Conservation (phyloP, 2,329 filamentous ascomycete species). For the Ramularia endophylla region DNA sequence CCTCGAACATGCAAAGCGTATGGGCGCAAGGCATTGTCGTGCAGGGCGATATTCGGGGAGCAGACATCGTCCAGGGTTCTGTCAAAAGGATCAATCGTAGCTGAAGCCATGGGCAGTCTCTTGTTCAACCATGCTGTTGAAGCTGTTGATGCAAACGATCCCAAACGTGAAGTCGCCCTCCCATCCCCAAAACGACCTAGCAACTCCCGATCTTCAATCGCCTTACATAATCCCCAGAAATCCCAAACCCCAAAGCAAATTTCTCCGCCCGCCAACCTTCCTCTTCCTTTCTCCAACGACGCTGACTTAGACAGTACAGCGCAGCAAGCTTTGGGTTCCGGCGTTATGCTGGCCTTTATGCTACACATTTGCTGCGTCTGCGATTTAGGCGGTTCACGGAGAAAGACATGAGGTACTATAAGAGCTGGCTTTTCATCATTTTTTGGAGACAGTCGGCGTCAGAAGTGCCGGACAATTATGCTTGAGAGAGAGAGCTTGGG, state of each 20-base stretch:
- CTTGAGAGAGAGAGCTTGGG: neutral
- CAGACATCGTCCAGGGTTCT: too few relatives aligned
- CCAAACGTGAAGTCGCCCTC: too few relatives aligned
- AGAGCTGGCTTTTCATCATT: conserved; percentile 24
- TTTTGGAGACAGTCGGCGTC: conserved; percentile 22
- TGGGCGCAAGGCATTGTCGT: too few relatives aligned
- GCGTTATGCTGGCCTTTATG: conserved; percentile 9
- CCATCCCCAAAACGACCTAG: too few relatives aligned
- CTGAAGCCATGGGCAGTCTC: too few relatives aligned
- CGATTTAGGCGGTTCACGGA: conserved; percentile 23
- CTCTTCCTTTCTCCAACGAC: conserved; percentile 5
- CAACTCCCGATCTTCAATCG: too few relatives aligned
- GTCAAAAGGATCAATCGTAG: too few relatives aligned
- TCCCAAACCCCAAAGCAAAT: neutral
- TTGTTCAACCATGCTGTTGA: too few relatives aligned
- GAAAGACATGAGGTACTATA: conserved; percentile 23
- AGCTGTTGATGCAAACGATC: too few relatives aligned
- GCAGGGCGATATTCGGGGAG: too few relatives aligned
- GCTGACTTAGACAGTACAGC: conserved; percentile 15
- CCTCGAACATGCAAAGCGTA: too few relatives aligned
- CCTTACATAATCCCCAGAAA: too few relatives aligned
- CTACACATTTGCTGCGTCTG: conserved; percentile 15
- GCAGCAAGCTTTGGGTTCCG: conserved; percentile 10
- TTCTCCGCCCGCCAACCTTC: neutral
- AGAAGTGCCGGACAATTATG: conserved; percentile 21